Base-by-base conservation (phyloP, 2,329 filamentous ascomycete genomes). In the Cladosporium sp. region DNA sequence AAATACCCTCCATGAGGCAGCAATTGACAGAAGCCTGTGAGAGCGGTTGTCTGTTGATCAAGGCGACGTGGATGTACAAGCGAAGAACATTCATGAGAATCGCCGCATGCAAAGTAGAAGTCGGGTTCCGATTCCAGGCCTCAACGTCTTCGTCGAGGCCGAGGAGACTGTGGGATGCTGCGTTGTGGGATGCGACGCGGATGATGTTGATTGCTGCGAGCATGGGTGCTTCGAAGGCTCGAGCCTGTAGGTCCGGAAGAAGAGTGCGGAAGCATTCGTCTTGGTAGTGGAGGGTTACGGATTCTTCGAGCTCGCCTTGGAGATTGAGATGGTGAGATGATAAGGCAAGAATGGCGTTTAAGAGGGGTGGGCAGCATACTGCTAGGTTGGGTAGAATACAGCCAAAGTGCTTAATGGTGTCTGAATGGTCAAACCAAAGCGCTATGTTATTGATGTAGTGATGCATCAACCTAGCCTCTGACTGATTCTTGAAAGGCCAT, bases 341-440 rank as follows among this genome's bases (percentile, higher is more conserved):
- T 4, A 82, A 68, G 1, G 80, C 79, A 37, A 80, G 72, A 20
- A 82, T 80, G 24, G 80, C 79, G 47, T 81, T 80, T 12, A 80
- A 67, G 3, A 83, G 68, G 2, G 77, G 73, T 1, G 74, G 74
- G 44, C 73, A 79, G 1, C 64, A 70, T 11, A 70, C 71, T 3
- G 80, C 77, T 18, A 75, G 68, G 48, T 75, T 70, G 0, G 80
- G 80, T 0, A 83, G 78, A 4, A 77, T 66, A 0, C 72, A 68
- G 50, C 77, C 73, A 55, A 84, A 83, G 53, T 79, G 77, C 13
- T 62, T 55, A 15, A 58, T 48, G 7, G 61, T 56, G 51, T 68
- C 65, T 32, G 60, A 63, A 2, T 67, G 55, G 44, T 68, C 64
- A 36, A 68, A 63, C 15, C 57, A 62, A 1, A 56, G 50, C 3